phyloP scores from a whole-genome alignment of 1,139 yeast species.

The Kodamaea suecica region DNA sequence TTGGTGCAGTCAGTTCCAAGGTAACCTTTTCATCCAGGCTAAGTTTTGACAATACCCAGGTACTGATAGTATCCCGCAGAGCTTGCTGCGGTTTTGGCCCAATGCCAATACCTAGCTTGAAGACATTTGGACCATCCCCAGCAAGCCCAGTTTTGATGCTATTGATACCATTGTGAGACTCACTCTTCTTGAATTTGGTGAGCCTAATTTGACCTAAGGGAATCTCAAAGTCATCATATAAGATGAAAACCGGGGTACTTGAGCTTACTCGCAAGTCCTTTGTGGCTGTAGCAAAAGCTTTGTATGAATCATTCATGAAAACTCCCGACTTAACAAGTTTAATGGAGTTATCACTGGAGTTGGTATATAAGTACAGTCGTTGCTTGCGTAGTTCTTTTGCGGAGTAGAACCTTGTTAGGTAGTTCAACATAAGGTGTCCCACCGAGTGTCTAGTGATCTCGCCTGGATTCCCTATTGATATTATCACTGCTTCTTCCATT shows the following conservation, averaged over 20 bases:
- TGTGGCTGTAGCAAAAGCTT: constrained; percentile 27
- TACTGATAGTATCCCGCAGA: constrained; percentile 33
- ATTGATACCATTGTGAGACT: constrained; percentile 42
- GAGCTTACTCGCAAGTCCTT: constrained; percentile 19
- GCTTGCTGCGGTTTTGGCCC: constrained; percentile 45
- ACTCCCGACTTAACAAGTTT: constrained; percentile 35
- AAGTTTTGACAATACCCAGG: constrained; percentile 40
- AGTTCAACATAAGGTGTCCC: constrained; percentile 37
- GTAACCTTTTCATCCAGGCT: constrained; percentile 13
- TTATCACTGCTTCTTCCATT: constrained; percentile 23
- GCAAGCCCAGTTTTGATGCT: constrained; percentile 17
- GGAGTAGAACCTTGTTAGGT: constrained; percentile 24
- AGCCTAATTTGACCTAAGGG: constrained; percentile 29
- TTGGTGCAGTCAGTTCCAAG: constrained; percentile 3
- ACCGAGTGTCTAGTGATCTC: constrained; percentile 38
- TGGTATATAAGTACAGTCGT: constrained; percentile 24
- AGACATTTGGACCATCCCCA: constrained; percentile 14
- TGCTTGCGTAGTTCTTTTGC: constrained; percentile 23
- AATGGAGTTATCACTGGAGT: constrained; percentile 18
- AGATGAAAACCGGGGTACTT: constrained; percentile 20
- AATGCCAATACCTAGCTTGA: constrained; percentile 41
- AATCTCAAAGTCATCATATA: constrained; percentile 43
- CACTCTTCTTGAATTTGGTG: constrained; percentile 30
- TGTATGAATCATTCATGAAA: constrained; percentile 43
- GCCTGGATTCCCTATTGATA: constrained; percentile 47